Evolutionary conservation across 768 basidiomycete genomes (phyloP).

Genomic region (Leccinum sublutescens): DNA sequence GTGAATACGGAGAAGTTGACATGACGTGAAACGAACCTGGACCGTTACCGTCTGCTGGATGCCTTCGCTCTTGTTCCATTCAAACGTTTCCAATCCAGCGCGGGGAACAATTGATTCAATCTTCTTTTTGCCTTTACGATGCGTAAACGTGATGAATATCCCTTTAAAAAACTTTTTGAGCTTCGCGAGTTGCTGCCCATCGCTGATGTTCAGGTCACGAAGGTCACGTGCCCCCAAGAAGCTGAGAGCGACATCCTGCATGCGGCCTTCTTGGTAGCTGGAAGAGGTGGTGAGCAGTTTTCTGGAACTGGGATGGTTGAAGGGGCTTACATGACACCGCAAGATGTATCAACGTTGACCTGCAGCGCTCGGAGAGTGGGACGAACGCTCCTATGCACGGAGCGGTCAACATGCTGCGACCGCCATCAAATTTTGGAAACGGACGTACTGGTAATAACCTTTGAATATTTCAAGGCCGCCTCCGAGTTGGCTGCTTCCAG

Average conservation of each 20-base stretch:
- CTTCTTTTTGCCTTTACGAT: slow-evolving; percentile 29
- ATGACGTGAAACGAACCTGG: slow-evolving; percentile 30
- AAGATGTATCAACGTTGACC: slow-evolving; percentile 47
- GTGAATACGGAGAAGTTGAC: not conserved
- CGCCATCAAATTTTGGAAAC: not conserved
- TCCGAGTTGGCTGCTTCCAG: slow-evolving; percentile 26
- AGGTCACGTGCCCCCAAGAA: slow-evolving; percentile 26
- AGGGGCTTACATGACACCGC: slow-evolving; percentile 41
- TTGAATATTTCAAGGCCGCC: slow-evolving; percentile 44
- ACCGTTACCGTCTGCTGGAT: slow-evolving; percentile 34
- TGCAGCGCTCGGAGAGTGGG: slow-evolving; percentile 40
- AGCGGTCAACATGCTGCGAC: not conserved
- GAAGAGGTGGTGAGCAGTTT: not conserved
- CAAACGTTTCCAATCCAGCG: slow-evolving; percentile 42
- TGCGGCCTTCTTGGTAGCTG: slow-evolving; percentile 28
- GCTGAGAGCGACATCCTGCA: slow-evolving; percentile 33
- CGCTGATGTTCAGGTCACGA: slow-evolving; percentile 30
- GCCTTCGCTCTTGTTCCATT: slow-evolving; percentile 31
- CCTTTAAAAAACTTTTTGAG: slow-evolving; percentile 41
- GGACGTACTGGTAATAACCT: slow-evolving; percentile 51
- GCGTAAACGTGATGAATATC: slow-evolving; percentile 32
- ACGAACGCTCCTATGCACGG: slow-evolving; percentile 42
- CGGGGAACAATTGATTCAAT: slow-evolving; percentile 37
- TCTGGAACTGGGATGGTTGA: not conserved
- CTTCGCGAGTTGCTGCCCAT: slow-evolving; percentile 27